phyloP scores from a whole-genome alignment of 2,329 filamentous ascomycete species.

The Diplodia seriata region DNA sequence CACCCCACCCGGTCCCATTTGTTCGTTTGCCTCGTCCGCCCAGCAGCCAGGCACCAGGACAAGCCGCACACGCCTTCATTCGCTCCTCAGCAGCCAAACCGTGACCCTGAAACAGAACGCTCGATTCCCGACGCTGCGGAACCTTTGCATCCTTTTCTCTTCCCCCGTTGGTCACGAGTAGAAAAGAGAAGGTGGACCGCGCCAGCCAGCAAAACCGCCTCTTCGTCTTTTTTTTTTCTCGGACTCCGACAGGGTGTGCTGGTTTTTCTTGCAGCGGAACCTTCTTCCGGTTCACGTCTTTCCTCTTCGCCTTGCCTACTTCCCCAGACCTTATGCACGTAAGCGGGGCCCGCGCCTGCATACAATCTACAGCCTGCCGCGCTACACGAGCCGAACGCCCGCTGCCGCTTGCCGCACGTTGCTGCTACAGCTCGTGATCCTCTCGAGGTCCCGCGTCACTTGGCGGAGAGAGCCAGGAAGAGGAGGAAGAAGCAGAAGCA shows the following conservation, averaged over 20 bases:
- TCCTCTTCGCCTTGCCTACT: not conserved
- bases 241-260: not conserved
- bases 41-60: not conserved
- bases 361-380: slow-evolving; percentile 1
- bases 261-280: not conserved
- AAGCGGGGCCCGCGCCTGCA: slow-evolving; percentile 25
- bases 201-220: too few relatives aligned
- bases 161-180: not conserved
- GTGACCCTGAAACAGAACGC: slow-evolving; percentile 15
- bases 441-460: not conserved
- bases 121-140: slow-evolving; percentile 13
- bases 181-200: slow-evolving; percentile 4
- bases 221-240: not conserved
- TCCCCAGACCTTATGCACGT: slow-evolving; percentile 17
- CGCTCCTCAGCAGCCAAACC: not conserved
- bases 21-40: not conserved
- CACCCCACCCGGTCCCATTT: not conserved
- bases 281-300: slow-evolving; percentile 1
- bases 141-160: slow-evolving; percentile 4
- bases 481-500: too few relatives aligned
- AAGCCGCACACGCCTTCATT: not conserved
- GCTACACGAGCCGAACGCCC: slow-evolving; percentile 16
- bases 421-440: not conserved
- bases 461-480: not conserved
- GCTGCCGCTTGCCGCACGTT: not conserved